phyloP scores from a whole-genome alignment of 768 basidiomycete species.

The Auriscalpium vulgare region DNA sequence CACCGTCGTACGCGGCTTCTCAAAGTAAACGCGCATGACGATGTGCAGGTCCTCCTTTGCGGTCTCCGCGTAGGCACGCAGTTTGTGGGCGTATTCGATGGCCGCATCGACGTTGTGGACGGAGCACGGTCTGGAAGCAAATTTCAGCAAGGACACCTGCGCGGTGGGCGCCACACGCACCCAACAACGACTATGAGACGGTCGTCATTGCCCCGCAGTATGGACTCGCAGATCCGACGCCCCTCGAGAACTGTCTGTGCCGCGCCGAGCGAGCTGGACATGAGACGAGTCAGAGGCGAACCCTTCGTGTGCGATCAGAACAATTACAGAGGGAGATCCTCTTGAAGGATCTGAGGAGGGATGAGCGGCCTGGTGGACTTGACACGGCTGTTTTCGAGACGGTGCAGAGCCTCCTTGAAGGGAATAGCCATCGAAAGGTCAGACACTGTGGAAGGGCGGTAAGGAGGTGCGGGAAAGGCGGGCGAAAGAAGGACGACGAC shows the following conservation, averaged over 20 bases:
- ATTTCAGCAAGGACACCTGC: background rate
- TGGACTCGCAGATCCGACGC: conserved; percentile 65
- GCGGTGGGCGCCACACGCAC: conserved; percentile 31
- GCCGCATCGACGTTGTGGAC: conserved; percentile 87
- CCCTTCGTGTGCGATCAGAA: background rate
- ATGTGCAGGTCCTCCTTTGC: conserved; percentile 85
- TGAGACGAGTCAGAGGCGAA: background rate
- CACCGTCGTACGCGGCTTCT: conserved; percentile 92
- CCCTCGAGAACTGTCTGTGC: conserved; percentile 90
- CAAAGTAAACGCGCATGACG: conserved; percentile 98
- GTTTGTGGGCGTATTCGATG: conserved; percentile 74
- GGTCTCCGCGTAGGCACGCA: conserved; percentile 71
- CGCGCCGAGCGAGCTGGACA: conserved; percentile 56
- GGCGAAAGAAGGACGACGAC: background rate
- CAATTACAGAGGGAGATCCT: conserved; percentile 81
- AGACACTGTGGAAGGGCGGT: conserved; percentile 26
- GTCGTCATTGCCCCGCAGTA: conserved; percentile 84
- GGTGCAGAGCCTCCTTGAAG: conserved; percentile 70
- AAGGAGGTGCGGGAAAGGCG: background rate
- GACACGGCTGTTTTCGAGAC: conserved; percentile 83
- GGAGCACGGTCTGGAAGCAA: conserved; percentile 69
- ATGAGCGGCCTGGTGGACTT: conserved; percentile 84
- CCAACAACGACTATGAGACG: conserved; percentile 88
- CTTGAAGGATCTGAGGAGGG: conserved; percentile 89
- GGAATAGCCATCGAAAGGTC: conserved; percentile 60